phyloP scores from a whole-genome alignment of 441 rosid genomes.

The Omphalea diandra region DNA sequence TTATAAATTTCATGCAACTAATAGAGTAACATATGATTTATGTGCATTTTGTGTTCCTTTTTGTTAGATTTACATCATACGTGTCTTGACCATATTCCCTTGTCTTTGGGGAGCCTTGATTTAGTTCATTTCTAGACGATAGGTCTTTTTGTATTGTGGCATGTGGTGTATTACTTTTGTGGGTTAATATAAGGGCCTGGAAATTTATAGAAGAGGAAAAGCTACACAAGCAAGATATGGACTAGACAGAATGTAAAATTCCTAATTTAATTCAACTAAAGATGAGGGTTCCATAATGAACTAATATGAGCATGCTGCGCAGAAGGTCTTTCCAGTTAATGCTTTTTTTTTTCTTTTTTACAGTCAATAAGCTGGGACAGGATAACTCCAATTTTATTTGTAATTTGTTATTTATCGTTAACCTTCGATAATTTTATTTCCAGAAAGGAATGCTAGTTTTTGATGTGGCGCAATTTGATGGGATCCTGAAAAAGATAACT shows the following conservation, averaged over 20 bases:
- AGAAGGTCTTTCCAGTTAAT: neutral
- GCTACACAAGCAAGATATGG: neutral
- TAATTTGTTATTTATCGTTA: slow-evolving; percentile 10
- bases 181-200: neutral
- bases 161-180: neutral
- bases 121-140: neutral
- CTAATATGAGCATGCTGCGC: neutral
- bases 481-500: slow-evolving; percentile 82
- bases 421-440: slow-evolving; percentile 28
- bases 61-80: slow-evolving; percentile 1
- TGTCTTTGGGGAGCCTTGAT: neutral
- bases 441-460: slow-evolving; percentile 99
- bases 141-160: neutral
- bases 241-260: neutral
- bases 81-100: neutral
- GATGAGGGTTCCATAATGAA: neutral
- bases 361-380: slow-evolving; percentile 1
- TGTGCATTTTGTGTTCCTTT: neutral
- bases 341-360: neutral
- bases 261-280: neutral
- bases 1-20: neutral
- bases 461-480: slow-evolving; percentile 92
- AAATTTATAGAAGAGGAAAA: neutral
- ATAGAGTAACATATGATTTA: neutral
- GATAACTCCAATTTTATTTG: slow-evolving; percentile 6